phyloP scores from a whole-genome alignment of 1,284 basidiomycete genomes.

The Rhodotorula glutinis region DNA sequence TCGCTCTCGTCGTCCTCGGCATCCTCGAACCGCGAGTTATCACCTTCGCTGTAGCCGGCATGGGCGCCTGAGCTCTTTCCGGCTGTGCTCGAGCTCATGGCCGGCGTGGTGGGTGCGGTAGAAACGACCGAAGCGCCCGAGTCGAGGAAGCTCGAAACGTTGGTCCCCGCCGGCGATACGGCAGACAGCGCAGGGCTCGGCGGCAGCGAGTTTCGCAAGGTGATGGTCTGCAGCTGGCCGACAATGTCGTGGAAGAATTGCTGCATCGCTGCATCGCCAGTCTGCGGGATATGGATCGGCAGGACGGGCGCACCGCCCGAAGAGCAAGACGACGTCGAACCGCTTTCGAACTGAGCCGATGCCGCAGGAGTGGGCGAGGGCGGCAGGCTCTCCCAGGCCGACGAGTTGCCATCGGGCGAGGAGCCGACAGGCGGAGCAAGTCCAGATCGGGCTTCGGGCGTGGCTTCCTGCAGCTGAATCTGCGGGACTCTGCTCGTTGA shows the following conservation, averaged over 20 bases:
- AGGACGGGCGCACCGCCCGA: conserved; percentile 33
- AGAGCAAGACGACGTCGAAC: conserved; percentile 8
- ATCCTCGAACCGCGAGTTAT: conserved; percentile 54
- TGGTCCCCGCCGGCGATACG: conserved; percentile 42
- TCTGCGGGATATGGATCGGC: conserved; percentile 52
- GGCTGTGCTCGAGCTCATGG: not conserved
- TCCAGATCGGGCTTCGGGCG: conserved; percentile 44
- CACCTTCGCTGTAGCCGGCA: conserved; percentile 27
- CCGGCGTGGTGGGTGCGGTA: conserved; percentile 26
- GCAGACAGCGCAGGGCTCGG: conserved; percentile 10
- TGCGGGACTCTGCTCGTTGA: conserved; percentile 44
- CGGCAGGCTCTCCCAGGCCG: conserved; percentile 32
- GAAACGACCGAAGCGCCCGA: conserved; percentile 3
- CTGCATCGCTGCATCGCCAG: conserved; percentile 68
- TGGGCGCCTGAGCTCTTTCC: not conserved
- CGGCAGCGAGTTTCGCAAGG: conserved; percentile 47
- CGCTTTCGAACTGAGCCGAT: conserved; percentile 39
- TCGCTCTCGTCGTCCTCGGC: conserved; percentile 56
- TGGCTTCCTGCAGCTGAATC: conserved; percentile 52
- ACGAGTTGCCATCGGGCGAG: conserved; percentile 17
- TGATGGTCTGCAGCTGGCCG: conserved; percentile 71
- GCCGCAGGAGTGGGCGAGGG: conserved; percentile 41
- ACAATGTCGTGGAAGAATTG: conserved; percentile 76
- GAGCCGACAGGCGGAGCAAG: conserved; percentile 8
- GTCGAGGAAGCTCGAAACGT: conserved; percentile 26